Percentiles rank a stretch among this genome's conserved stretches.
Conservation (phyloP, 495 filamentous ascomycete genomes). For the Rusavskia elegans region DNA sequence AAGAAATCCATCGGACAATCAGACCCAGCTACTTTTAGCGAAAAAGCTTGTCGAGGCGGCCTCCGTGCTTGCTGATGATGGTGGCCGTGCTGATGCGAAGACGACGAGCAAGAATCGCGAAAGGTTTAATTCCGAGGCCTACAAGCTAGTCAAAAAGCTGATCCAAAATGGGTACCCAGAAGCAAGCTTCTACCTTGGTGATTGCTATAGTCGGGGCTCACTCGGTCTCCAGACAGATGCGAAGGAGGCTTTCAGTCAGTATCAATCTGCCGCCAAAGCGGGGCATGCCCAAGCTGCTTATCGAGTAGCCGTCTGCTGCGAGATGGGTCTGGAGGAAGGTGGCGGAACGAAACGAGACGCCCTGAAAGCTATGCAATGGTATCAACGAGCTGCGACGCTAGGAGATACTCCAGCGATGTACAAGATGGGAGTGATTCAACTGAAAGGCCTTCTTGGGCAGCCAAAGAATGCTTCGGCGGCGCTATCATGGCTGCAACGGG, state of each 20-base stretch:
- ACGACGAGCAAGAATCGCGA: constrained; percentile 63
- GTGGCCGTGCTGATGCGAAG: constrained; percentile 50
- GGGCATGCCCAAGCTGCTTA: constrained; percentile 81
- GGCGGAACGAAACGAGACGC: constrained; percentile 85
- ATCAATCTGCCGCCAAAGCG: constrained; percentile 82
- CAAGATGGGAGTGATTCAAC: constrained; percentile 89
- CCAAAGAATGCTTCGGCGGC: constrained; percentile 70
- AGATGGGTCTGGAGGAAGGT: constrained; percentile 86
- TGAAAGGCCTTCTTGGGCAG: constrained; percentile 90
- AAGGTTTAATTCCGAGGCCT: constrained; percentile 67
- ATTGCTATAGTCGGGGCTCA: constrained; percentile 65
- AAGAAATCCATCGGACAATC: constrained; percentile 53
- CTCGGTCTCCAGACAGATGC: constrained; percentile 59
- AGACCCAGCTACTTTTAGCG: constrained; percentile 54
- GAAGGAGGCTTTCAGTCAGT: constrained; percentile 81
- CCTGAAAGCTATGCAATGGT: constrained; percentile 92
- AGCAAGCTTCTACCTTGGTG: constrained; percentile 87
- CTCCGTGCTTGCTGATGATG: constrained; percentile 50
- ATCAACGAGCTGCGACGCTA: constrained; percentile 76
- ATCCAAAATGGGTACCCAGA: constrained; percentile 50
- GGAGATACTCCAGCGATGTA: constrained; percentile 94
- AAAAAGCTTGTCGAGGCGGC: constrained; percentile 81
- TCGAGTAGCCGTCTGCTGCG: constrained; percentile 91
- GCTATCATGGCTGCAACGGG: constrained; percentile 79
- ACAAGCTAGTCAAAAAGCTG: constrained; percentile 83